phyloP scores from a whole-genome alignment of 202 grass and related monocot genomes.

The Panicum virgatum region DNA sequence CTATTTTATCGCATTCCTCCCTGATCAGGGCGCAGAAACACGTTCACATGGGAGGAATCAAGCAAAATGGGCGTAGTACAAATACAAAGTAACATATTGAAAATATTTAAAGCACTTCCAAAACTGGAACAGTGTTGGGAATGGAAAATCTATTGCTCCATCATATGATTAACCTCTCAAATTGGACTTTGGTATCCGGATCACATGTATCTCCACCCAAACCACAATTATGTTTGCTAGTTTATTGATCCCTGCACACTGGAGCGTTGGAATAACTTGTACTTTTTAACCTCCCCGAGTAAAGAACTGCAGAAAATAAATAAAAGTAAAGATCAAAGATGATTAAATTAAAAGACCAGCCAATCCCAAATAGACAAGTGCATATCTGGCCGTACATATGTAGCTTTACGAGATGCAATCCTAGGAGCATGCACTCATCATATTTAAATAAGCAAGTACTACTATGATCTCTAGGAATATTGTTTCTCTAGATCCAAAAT shows the following conservation, averaged over 20 bases:
- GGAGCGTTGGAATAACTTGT: constrained; percentile 20
- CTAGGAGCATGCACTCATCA: constrained; percentile 34
- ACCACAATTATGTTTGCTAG: constrained; percentile 28
- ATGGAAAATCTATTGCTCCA: constrained; percentile 41
- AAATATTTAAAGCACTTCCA: constrained; percentile 39
- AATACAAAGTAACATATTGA: constrained; percentile 35
- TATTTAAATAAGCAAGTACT: constrained; percentile 44
- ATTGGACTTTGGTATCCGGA: constrained; percentile 46
- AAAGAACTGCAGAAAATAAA: constrained; percentile 4
- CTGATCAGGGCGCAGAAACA: constrained; percentile 39
- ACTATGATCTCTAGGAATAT: constrained; percentile 35
- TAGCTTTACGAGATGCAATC: constrained; percentile 52
- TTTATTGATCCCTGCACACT: constrained; percentile 26
- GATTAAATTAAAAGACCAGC: constrained; percentile 44
- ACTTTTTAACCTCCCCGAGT: constrained; percentile 25
- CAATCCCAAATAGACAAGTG: constrained; percentile 50
- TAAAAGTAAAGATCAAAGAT: constrained; percentile 20
- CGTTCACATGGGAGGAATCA: constrained; percentile 45
- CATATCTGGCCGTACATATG: constrained; percentile 25
- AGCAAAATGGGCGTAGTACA: constrained; percentile 34
- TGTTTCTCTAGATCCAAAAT: no score
- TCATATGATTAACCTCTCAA: constrained; percentile 30
- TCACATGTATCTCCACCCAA: constrained; percentile 53
- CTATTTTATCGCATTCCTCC: constrained; percentile 42
- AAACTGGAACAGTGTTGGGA: constrained; percentile 41